Percentiles rank a stretch among this genome's conserved stretches.
Conservation (phyloP, 495 filamentous ascomycete genomes). For the Penicillium herquei region DNA sequence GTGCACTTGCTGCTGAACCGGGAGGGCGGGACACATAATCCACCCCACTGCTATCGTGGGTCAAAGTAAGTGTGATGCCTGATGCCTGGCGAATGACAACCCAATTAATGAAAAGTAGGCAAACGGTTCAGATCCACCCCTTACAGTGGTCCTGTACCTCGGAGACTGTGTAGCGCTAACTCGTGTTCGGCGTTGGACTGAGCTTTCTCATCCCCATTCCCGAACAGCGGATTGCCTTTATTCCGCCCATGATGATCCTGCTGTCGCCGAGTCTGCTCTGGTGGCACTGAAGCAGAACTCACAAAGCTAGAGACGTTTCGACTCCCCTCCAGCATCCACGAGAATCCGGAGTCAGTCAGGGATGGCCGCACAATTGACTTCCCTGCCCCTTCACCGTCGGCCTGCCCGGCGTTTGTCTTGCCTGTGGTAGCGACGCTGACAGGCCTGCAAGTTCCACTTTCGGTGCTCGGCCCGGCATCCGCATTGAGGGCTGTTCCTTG, state of each 20-base stretch:
- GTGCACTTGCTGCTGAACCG: background rate
- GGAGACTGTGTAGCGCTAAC: constrained; percentile 49
- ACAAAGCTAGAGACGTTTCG: constrained; percentile 50
- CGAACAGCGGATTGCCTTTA: constrained; percentile 42
- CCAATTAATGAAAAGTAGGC: background rate
- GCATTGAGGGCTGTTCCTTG: constrained; percentile 2
- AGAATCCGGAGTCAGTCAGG: constrained; percentile 82
- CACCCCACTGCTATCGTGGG: background rate
- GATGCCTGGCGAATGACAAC: constrained; percentile 3
- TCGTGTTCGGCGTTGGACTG: constrained; percentile 35
- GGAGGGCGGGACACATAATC: background rate
- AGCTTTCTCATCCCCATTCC: constrained; percentile 34
- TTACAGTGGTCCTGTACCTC: constrained; percentile 46
- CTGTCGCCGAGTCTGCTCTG: constrained; percentile 43
- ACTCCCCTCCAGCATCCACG: constrained; percentile 86
- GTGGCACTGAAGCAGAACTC: constrained; percentile 45
- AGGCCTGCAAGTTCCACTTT: constrained; percentile 13
- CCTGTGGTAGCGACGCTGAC: constrained; percentile 7
- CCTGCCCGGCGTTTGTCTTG: constrained; percentile 6
- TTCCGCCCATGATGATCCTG: constrained; percentile 17
- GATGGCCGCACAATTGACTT: constrained; percentile 20
- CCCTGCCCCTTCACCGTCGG: constrained; percentile 9
- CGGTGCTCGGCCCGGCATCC: constrained; percentile 11
- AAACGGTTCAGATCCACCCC: constrained; percentile 1
- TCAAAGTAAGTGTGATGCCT: background rate